Evolutionary conservation across 2,329 filamentous ascomycete species (phyloP), one percentile per base, ranked within the genome.

Genomic region (Diplodia sapinea): DNA sequence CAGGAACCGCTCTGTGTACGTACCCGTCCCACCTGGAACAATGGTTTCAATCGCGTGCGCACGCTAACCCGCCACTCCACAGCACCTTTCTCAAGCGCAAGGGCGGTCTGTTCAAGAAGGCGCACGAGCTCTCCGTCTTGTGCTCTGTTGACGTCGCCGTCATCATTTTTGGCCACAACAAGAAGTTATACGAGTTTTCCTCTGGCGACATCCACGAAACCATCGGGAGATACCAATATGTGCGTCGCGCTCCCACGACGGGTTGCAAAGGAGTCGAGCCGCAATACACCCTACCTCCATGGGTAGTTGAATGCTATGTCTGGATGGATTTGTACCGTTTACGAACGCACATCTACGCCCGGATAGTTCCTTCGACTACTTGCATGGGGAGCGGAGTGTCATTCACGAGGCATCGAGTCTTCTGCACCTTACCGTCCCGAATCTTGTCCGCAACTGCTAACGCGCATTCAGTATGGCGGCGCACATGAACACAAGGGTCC

Each of bases 61-160:
- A 74, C 73, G 43, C 66, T 68, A 51, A 68, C 49, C 47, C 13
- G 40, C 33, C 26, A 67, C 51, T 61, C 66, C n/a, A 23, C 76
- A 97, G 94, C 72, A 99, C 95, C 54, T 99, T 99, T 80, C 84
- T 99, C 73, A 99, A 99, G 86, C 92, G 95, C 83, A 99, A 99
- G 82, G 95, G 94, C 74, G 95, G 95, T 75, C 85, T 99, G 61
- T 99, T 99, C 87, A 99, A 99, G 85, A 99, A 99, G 87, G 95
- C 95, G 65, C 94, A 99, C 80, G 95, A 99, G 86, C 87, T 99
- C 64, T 97, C 94, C 65, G 95, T 99, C 56, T 90, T 99, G 70
- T 99, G 95, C 80, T 97, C 94, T 49, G 95, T 99, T 78, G 95
- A 99, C 79, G 95, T 99, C 73, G 95, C 95, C 50, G 95, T 99